Base-by-base conservation (phyloP, 805 yeast genomes). In the Lachancea waltii region DNA sequence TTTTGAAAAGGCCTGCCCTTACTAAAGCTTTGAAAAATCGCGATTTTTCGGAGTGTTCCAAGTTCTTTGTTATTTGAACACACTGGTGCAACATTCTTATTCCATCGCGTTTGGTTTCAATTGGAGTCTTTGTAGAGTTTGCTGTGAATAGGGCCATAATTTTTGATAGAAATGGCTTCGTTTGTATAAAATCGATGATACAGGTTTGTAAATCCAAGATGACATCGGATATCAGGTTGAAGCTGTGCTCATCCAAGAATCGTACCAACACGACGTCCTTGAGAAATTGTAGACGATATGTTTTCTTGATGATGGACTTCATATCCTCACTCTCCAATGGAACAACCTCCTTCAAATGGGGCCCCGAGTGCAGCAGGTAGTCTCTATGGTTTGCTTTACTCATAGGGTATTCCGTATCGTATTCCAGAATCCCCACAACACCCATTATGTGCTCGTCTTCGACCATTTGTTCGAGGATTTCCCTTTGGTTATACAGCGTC, bases 241-340 rank as follows among this genome's bases (percentile, higher is more conserved):
- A 77, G 4, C 87, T 73, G 30, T 79, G 75, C 55, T 90, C 97
- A 56, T 90, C 97, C 33, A 90, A 57, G 29, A 81, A 64, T 36
- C 95, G 67, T 3, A 92, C 89, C 19, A 90, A 62, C 1, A 85
- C 94, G 14, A 85, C 94, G 58, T 90, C 96, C 56, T 83, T 83
- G 34, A 92, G 64, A 56, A 84, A 85, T 52, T 82, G 89, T 39
- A 87, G 65, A 41, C 85, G 70, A 56, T 80, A 85, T 27, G 92
- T 87, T 51, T 77, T 77, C 40, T 79, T 77, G 41, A 89, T 81
- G 35, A 82, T 69, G 5, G 63, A 57, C 42, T 72, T 67, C 11
- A 77, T 67, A 2, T 65, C 63, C 2, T 63, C 61, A 49, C 77
- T 72, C 2, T 70, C 63, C 9, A 81, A 65, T 1, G 87, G 86